Evolutionary conservation across 805 yeast genomes (phyloP), one percentile per base, ranked within the genome.

Genomic region (Tetrapisispora phaffii): DNA sequence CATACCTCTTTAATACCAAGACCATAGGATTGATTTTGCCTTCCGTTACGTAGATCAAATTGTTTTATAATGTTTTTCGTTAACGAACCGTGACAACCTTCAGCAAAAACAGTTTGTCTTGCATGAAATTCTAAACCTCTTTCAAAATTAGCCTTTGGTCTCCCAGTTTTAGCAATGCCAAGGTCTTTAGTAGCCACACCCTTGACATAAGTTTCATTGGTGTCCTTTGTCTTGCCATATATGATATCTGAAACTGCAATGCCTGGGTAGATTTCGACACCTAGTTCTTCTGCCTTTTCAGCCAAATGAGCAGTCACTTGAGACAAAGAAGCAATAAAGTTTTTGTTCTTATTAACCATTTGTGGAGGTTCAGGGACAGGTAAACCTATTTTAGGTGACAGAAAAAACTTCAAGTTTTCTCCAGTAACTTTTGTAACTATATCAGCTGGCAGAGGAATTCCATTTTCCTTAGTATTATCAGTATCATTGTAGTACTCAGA

Each of bases 71-170:
- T 81, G 59, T 83, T 76, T 61, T 93, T 90, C 12, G 89, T 73
- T 44, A 93, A 69, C 1, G 96, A 88, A 0, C 98, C 98, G 65
- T 89, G 97, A 61, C 98, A 93, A n/a, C 98, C 98, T 67, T 93
- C 98, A 5, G 96, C 96, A 28, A 93, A 73, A 16, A 93, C 83
- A 0, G 97, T 89, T 48, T 82, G 72, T 55, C 93, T 77, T 4
- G 98, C 86, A 54, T 82, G 93, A 65, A 93, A 93, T 65, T 87
- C 97, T 96, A 93, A 85, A 22, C 98, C 98, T 52, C 95, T 75
- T 65, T 93, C 96, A 64, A 86, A 93, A n/a, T 77, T 71, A 51
- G 76, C 84, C 56, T 82, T 85, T 26, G 96, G 95, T 29, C 69
- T 60, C 17, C 96, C 96, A 46, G 73, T 66, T 53, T 79, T 81